Evolutionary conservation across 768 basidiomycete species (phyloP).

Genomic region (Scleroderma bovista): DNA sequence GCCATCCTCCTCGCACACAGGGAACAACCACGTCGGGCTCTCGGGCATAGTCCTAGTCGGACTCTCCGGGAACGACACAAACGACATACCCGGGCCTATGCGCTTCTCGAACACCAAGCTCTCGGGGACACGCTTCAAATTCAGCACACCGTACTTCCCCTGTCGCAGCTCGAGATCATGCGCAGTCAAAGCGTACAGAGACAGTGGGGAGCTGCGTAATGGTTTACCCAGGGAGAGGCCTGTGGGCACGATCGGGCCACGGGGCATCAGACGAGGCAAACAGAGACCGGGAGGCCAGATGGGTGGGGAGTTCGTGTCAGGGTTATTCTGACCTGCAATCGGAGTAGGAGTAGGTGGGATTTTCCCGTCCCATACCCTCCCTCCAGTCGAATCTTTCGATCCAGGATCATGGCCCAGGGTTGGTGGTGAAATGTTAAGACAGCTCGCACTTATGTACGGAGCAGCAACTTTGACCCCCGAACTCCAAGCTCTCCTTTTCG

Average conservation of each 20-base stretch:
- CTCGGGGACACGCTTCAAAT: slow-evolving; percentile 8
- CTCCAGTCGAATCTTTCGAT: background rate
- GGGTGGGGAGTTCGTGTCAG: background rate
- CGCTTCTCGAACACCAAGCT: slow-evolving; percentile 10
- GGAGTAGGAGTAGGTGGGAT: background rate
- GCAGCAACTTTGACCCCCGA: slow-evolving; percentile 41
- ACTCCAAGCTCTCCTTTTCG: slow-evolving; percentile 63
- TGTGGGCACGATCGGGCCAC: slow-evolving; percentile 22
- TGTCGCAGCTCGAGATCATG: slow-evolving; percentile 29
- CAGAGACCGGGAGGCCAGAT: slow-evolving; percentile 18
- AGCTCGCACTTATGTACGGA: slow-evolving; percentile 9
- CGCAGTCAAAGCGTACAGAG: slow-evolving; percentile 32
- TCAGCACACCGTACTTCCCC: slow-evolving; percentile 16
- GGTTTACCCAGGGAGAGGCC: slow-evolving; percentile 48
- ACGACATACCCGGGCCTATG: slow-evolving; percentile 8
- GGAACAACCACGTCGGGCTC: slow-evolving; percentile 20
- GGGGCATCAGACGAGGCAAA: slow-evolving; percentile 1
- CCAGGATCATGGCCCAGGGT: background rate
- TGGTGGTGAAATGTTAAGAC: background rate
- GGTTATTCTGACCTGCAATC: background rate
- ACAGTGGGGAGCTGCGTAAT: slow-evolving; percentile 46
- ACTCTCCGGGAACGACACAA: slow-evolving; percentile 7
- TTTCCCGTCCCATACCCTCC: slow-evolving; percentile 16
- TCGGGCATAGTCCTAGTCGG: slow-evolving; percentile 8
- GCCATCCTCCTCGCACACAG: slow-evolving; percentile 26